A percentile compares a stretch with the other conserved stretches of the same genome.
phyloP scores from a whole-genome alignment of 2,329 filamentous ascomycete species.

The Elsinoe fawcettii region DNA sequence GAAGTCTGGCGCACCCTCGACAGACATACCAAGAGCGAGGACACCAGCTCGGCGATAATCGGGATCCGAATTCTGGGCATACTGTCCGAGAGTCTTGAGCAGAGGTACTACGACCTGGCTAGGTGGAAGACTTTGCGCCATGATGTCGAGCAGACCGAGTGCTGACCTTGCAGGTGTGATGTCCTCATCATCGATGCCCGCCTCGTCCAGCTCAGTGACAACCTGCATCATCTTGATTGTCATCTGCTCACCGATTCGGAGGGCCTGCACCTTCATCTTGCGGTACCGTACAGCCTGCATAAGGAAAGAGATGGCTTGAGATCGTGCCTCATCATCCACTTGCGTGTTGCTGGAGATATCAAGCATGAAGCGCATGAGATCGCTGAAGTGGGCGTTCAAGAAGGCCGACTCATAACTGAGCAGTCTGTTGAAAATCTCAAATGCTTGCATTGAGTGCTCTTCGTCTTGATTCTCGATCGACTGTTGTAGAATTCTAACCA shows the following conservation, averaged over 20 bases:
- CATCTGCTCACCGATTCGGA: slow-evolving; percentile 78
- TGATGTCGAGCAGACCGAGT: slow-evolving; percentile 78
- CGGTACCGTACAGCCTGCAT: slow-evolving; percentile 87
- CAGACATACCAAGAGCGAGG: slow-evolving; percentile 83
- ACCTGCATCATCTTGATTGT: slow-evolving; percentile 84
- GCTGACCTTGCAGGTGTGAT: slow-evolving; percentile 78
- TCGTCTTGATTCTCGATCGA: slow-evolving; percentile 71
- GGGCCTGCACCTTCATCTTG: slow-evolving; percentile 88
- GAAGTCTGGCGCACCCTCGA: slow-evolving; percentile 95
- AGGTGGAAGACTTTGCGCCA: slow-evolving; percentile 80
- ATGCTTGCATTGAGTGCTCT: slow-evolving; percentile 79
- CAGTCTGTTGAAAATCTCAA: slow-evolving; percentile 95
- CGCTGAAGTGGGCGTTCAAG: slow-evolving; percentile 76
- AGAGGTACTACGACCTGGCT: slow-evolving; percentile 91
- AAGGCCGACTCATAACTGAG: slow-evolving; percentile 82
- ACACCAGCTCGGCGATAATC: slow-evolving; percentile 85
- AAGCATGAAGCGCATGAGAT: slow-evolving; percentile 90
- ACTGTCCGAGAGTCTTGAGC: slow-evolving; percentile 75
- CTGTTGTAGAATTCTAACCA: slow-evolving; percentile 84
- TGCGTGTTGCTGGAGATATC: slow-evolving; percentile 70
- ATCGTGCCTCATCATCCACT: slow-evolving; percentile 74
- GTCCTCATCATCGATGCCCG: slow-evolving; percentile 67
- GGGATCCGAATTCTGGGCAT: slow-evolving; percentile 65
- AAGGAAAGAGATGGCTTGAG: slow-evolving; percentile 86
- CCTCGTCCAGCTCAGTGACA: slow-evolving; percentile 76